A percentile compares a stretch with the other conserved stretches of the same genome.
Evolutionary conservation across 179 eudicot species (phyloP).

Genomic region (Sideroxylon spinosum): DNA sequence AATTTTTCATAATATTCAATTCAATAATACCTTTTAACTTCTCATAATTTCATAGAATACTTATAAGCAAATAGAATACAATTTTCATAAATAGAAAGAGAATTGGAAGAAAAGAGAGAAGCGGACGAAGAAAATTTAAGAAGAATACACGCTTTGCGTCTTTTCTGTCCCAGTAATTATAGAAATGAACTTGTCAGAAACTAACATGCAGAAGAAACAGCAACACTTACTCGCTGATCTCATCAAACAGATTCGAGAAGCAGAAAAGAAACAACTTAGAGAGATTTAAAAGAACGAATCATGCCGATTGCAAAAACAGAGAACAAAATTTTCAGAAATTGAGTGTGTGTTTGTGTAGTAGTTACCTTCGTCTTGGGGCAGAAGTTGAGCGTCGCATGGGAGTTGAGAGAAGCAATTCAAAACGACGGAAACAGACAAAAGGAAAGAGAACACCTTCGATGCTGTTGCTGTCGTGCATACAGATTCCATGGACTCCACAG

Average conservation of each 20-base stretch:
- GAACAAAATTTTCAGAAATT: not conserved
- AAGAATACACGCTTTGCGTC: not conserved
- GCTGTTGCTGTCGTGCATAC: not conserved
- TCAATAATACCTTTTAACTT: too few relatives aligned
- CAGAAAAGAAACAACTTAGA: not conserved
- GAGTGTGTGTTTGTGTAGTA: not conserved
- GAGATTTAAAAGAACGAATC: not conserved
- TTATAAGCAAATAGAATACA: too few relatives aligned
- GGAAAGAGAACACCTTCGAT: not conserved
- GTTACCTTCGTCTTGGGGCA: conserved; percentile 34
- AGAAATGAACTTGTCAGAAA: not conserved
- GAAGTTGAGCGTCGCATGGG: conserved; percentile 28
- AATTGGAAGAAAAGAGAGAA: too few relatives aligned
- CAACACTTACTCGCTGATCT: too few relatives aligned
- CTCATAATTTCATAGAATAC: too few relatives aligned
- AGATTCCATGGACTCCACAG: not conserved
- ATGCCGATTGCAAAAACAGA: not conserved
- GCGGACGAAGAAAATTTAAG: too few relatives aligned
- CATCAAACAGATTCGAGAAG: not conserved
- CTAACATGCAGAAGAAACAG: not conserved
- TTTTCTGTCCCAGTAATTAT: not conserved
- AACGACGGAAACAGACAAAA: conserved; percentile 9
- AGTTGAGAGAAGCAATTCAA: conserved; percentile 2
- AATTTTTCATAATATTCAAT: too few relatives aligned
- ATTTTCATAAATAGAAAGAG: too few relatives aligned